A percentile compares a stretch with the other conserved stretches of the same genome.
Evolutionary conservation across 768 basidiomycete genomes (phyloP).

Genomic region (Tylopilus sp.): DNA sequence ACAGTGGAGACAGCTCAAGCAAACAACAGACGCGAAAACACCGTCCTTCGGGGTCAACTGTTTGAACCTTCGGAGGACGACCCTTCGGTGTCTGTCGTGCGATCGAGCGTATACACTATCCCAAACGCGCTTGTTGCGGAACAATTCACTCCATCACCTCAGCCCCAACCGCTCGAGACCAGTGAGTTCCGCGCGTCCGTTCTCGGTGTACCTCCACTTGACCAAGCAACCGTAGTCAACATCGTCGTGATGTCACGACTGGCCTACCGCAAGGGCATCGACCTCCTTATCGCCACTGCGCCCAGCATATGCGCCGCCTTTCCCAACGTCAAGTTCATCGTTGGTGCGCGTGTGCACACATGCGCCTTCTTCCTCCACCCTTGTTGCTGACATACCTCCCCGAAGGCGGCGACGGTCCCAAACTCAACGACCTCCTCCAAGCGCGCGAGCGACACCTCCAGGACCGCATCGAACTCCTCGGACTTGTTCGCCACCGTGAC

Average conservation of each 20-base stretch:
- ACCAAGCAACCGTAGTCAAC: slow-evolving; percentile 55
- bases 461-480: slow-evolving; percentile 88
- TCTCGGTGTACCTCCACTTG: too few species aligned
- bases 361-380: neutral
- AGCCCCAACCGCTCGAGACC: slow-evolving; percentile 43
- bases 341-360: slow-evolving; percentile 54
- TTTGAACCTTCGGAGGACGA: slow-evolving; percentile 50
- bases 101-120: slow-evolving; percentile 79
- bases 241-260: slow-evolving; percentile 89
- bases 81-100: slow-evolving; percentile 43
- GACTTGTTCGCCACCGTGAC: slow-evolving; percentile 73
- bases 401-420: slow-evolving; percentile 90
- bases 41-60: slow-evolving; percentile 80
- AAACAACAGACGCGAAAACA: slow-evolving; percentile 85
- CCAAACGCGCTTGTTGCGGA: slow-evolving; percentile 89
- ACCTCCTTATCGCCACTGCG: slow-evolving; percentile 88
- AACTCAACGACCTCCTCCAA: slow-evolving; percentile 90
- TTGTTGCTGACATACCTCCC: neutral
- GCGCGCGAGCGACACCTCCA: slow-evolving; percentile 93
- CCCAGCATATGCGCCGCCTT: slow-evolving; percentile 85
- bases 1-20: neutral
- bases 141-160: slow-evolving; percentile 69
- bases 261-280: slow-evolving; percentile 94
- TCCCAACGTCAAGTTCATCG: slow-evolving; percentile 83
- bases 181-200: slow-evolving; percentile 51